These are phyloP conservation scores for Phytophthora ohioensis DNA, from an alignment of 352 stramenopile species.

Conservation along the genomic window DNA sequence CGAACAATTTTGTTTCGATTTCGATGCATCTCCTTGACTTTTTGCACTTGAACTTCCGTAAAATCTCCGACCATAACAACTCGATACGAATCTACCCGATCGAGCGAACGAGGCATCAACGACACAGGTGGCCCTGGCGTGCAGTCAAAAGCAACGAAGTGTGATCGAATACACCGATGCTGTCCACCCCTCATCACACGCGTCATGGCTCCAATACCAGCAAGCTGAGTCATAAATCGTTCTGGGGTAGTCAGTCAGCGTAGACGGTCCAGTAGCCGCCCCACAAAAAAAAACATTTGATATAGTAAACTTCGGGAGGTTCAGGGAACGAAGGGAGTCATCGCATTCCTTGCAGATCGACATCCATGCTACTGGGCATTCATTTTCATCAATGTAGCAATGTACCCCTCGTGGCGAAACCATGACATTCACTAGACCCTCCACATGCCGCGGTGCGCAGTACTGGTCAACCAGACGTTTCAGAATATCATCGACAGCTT, in stretches of 20 bases:
- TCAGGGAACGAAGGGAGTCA: neutral
- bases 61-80: constrained; percentile 7
- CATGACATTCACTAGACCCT: neutral
- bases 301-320: neutral
- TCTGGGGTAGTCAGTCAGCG: neutral
- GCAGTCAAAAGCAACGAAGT: constrained; percentile 3
- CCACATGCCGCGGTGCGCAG: neutral
- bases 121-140: neutral
- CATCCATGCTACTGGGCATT: neutral
- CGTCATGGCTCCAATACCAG: neutral
- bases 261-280: neutral
- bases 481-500: neutral
- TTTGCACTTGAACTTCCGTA: neutral
- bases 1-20: neutral
- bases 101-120: neutral
- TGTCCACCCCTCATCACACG: neutral
- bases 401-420: neutral
- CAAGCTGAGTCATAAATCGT: neutral
- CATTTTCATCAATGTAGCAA: neutral
- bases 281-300: neutral
- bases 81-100: neutral
- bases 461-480: neutral
- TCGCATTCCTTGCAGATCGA: neutral
- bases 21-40: constrained; percentile 7
- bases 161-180: constrained; percentile 9